phyloP scores from a whole-genome alignment of 163 green algal genomes.

The Volvox carteri region DNA sequence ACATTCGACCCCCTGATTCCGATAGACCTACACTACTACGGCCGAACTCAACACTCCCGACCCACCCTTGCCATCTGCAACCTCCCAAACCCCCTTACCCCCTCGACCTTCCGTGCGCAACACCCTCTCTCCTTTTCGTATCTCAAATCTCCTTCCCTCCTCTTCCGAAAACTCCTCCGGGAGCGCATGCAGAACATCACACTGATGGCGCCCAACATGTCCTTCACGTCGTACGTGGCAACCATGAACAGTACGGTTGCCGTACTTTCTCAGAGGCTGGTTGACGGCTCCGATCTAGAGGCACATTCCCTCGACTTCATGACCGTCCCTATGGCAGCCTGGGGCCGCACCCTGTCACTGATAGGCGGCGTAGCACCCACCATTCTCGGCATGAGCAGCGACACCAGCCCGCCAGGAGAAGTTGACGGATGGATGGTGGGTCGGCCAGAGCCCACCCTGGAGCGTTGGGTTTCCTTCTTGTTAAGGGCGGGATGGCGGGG shows the following conservation, averaged over 20 bases:
- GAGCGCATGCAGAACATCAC: background rate
- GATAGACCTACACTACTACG: too few relatives aligned
- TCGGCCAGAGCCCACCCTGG: too few relatives aligned
- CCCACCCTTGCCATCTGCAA: too few relatives aligned
- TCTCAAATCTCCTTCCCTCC: too few relatives aligned
- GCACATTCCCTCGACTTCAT: background rate
- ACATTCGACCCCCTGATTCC: too few relatives aligned
- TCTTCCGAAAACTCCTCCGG: too few relatives aligned
- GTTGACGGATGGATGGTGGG: slow-evolving; percentile 30
- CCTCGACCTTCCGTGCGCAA: too few relatives aligned
- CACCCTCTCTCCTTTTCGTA: too few relatives aligned
- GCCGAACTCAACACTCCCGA: too few relatives aligned
- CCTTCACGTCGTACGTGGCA: background rate
- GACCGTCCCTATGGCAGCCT: background rate
- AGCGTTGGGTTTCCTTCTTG: background rate
- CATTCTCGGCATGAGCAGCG: background rate
- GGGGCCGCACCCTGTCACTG: slow-evolving; percentile 35
- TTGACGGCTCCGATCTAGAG: background rate
- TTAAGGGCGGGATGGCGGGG: too few relatives aligned
- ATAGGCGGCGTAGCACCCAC: background rate
- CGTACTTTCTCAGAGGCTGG: background rate
- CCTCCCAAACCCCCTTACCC: too few relatives aligned
- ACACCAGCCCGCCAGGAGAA: background rate
- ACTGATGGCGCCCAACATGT: slow-evolving; percentile 22
- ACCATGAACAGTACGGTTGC: background rate